A percentile compares a stretch with the other conserved stretches of the same genome.
Conservation (phyloP, 768 basidiomycete species). For the Amanita polypyramis region DNA sequence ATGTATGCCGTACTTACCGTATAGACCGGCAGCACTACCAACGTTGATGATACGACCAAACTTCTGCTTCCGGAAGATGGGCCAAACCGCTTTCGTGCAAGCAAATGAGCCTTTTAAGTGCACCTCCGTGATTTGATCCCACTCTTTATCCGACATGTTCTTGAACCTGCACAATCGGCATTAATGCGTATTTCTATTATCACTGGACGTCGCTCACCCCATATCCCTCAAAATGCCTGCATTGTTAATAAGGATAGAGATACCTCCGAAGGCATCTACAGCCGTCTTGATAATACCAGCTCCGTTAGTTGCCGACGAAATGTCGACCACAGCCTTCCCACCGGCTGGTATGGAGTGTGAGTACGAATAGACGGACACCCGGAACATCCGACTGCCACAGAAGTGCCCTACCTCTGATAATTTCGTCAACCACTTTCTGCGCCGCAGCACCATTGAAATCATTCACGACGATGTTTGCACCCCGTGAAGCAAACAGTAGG, state of each 20-base stretch:
- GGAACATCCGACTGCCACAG: background rate
- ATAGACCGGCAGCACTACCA: constrained; percentile 89
- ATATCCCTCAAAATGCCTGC: constrained; percentile 84
- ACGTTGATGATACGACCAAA: constrained; percentile 93
- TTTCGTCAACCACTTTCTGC: constrained; percentile 87
- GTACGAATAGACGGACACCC: too few relatives aligned
- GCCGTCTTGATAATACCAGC: constrained; percentile 80
- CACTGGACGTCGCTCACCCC: constrained; percentile 33
- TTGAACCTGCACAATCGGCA: constrained; percentile 55
- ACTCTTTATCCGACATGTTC: constrained; percentile 94
- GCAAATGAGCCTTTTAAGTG: constrained; percentile 92
- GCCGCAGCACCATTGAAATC: constrained; percentile 86
- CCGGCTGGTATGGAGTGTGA: constrained; percentile 44
- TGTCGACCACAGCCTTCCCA: constrained; percentile 81
- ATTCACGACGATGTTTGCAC: constrained; percentile 92
- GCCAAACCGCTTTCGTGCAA: constrained; percentile 94
- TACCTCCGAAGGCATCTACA: constrained; percentile 70
- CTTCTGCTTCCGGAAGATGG: constrained; percentile 88
- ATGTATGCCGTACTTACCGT: constrained; percentile 39
- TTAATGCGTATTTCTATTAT: background rate
- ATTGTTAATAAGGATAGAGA: constrained; percentile 93
- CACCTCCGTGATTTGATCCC: constrained; percentile 80
- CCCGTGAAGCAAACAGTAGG: constrained; percentile 82
- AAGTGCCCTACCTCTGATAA: constrained; percentile 48
- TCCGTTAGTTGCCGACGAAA: constrained; percentile 81